Percentiles rank a stretch among this genome's conserved stretches.
Evolutionary conservation across 495 filamentous ascomycete genomes (phyloP).

Genomic region (Aspergillus coremiiformis): DNA sequence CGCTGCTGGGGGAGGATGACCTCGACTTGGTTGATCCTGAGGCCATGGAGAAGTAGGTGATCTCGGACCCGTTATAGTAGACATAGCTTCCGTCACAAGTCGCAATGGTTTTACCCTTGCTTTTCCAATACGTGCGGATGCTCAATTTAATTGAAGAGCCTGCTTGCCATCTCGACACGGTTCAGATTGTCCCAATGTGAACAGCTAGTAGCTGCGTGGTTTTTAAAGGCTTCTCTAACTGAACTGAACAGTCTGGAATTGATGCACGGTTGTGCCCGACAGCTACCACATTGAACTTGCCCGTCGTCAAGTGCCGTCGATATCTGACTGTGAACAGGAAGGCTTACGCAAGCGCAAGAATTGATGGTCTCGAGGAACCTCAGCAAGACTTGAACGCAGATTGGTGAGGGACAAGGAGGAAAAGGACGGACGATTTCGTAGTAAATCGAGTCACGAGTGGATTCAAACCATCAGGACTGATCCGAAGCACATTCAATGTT

Average conservation of each 20-base stretch:
- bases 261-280: background rate
- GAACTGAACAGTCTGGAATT: background rate
- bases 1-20: conserved; percentile 20
- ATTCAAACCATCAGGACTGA: background rate
- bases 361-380: background rate
- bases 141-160: conserved; percentile 2
- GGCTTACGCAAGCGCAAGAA: background rate
- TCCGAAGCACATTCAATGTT: background rate
- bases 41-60: conserved; percentile 43
- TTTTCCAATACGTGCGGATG: conserved; percentile 6
- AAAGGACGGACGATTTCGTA: background rate
- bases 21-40: conserved; percentile 23
- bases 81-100: conserved; percentile 18
- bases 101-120: background rate
- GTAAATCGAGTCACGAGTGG: background rate
- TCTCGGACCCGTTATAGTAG: conserved; percentile 40
- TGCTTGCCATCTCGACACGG: conserved; percentile 16
- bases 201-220: background rate
- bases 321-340: background rate
- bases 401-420: background rate
- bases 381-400: background rate
- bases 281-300: background rate
- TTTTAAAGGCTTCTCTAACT: background rate
- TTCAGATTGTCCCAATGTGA: background rate
- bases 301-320: background rate